Percentiles rank a stretch among this genome's conserved stretches.
These are phyloP conservation scores for Rhizophora mangle DNA, from an alignment of 345 rosid genomes.

Conservation along the genomic window DNA sequence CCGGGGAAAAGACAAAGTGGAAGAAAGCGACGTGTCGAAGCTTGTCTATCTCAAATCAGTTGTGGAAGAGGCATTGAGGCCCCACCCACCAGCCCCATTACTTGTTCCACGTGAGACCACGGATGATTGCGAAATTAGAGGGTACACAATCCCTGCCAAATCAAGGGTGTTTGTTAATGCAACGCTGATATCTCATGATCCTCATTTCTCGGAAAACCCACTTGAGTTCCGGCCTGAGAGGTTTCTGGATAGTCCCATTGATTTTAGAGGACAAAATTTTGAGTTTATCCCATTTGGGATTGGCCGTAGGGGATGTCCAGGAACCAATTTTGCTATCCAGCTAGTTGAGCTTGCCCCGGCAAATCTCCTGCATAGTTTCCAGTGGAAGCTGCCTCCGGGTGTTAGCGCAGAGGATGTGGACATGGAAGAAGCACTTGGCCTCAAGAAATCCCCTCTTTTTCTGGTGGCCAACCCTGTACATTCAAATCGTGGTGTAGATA, in stretches of 20 bases:
- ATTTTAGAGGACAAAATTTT: slow-evolving; percentile 48
- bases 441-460: slow-evolving; percentile 49
- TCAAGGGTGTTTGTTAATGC: slow-evolving; percentile 35
- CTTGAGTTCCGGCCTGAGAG: slow-evolving; percentile 43
- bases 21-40: slow-evolving; percentile 32
- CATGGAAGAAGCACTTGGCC: slow-evolving; percentile 49
- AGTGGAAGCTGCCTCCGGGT: slow-evolving; percentile 53
- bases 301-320: slow-evolving; percentile 67
- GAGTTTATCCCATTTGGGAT: slow-evolving; percentile 57
- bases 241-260: slow-evolving; percentile 35
- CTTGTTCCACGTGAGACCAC: slow-evolving; percentile 40
- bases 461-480: slow-evolving; percentile 20
- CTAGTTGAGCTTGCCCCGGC: slow-evolving; percentile 45
- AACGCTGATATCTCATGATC: slow-evolving; percentile 27
- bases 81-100: slow-evolving; percentile 39
- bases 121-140: slow-evolving; percentile 23
- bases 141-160: slow-evolving; percentile 35
- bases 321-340: slow-evolving; percentile 34
- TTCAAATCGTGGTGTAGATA: not conserved
- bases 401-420: slow-evolving; percentile 38
- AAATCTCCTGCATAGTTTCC: slow-evolving; percentile 40
- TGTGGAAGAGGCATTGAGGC: slow-evolving; percentile 5
- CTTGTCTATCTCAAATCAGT: slow-evolving; percentile 28
- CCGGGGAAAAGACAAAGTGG: slow-evolving; percentile 19
- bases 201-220: slow-evolving; percentile 35